Conservation (phyloP, 2,329 filamentous ascomycete genomes). For the Monosporascus cannonballus region DNA sequence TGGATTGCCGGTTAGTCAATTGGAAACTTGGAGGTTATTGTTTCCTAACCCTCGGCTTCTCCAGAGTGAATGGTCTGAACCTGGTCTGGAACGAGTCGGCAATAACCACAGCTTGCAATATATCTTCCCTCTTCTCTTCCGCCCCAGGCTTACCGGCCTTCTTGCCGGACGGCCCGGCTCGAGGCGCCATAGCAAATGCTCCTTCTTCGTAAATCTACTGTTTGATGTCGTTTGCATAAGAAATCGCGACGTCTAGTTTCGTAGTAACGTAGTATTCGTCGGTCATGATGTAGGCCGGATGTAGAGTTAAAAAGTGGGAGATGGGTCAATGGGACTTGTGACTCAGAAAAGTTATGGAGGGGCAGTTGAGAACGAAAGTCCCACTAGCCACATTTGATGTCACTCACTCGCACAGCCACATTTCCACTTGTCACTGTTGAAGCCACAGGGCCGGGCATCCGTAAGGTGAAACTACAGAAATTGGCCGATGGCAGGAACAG, state of each 20-base stretch:
- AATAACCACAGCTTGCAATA: slow-evolving; percentile 56
- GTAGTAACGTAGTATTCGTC: neutral
- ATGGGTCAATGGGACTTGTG: no score
- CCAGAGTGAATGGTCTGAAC: slow-evolving; percentile 83
- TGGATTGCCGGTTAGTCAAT: slow-evolving; percentile 29
- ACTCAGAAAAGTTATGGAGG: no score
- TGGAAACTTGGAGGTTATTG: slow-evolving; percentile 7
- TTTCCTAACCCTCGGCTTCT: slow-evolving; percentile 71
- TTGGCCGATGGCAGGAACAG: no score
- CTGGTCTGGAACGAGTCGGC: slow-evolving; percentile 92
- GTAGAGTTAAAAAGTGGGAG: no score
- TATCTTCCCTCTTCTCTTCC: slow-evolving; percentile 53
- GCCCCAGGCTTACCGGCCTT: slow-evolving; percentile 43
- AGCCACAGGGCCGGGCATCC: no score
- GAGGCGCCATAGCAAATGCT: slow-evolving; percentile 16
- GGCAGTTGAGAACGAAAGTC: no score
- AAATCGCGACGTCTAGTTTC: neutral
- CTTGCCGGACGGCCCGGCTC: slow-evolving; percentile 35
- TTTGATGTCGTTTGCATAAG: neutral
- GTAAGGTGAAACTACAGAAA: no score
- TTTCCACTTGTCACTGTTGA: no score
- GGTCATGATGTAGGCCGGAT: neutral
- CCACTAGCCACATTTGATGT: no score
- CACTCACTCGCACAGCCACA: no score
- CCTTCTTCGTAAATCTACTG: neutral